Percentiles rank a stretch among this genome's conserved stretches.
Conservation (phyloP, 768 basidiomycete species). For the Ephemerocybe angulata region DNA sequence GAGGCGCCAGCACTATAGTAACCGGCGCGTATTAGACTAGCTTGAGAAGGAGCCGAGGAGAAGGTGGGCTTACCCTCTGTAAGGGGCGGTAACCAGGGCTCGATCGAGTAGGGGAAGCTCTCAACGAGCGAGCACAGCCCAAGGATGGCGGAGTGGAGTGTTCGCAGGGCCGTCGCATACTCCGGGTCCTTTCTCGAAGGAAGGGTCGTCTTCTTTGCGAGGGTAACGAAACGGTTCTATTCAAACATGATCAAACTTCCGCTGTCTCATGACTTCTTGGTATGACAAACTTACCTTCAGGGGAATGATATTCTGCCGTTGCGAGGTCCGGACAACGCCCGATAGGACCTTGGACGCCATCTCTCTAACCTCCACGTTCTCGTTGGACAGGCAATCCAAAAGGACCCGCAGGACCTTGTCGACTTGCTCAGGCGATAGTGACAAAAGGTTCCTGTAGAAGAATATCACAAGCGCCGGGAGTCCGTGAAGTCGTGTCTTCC, state of each 20-base stretch:
- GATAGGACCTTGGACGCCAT: conserved; percentile 86
- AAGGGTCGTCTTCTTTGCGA: conserved; percentile 57
- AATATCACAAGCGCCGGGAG: conserved; percentile 87
- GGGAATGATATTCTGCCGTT: conserved; percentile 78
- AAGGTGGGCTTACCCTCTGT: conserved; percentile 56
- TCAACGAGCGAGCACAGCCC: conserved; percentile 88
- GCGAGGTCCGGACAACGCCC: conserved; percentile 86
- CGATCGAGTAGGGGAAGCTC: conserved; percentile 93
- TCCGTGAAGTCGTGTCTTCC: conserved; percentile 85
- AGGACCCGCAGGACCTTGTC: conserved; percentile 78
- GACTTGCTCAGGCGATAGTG: conserved; percentile 64
- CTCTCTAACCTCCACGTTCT: conserved; percentile 90
- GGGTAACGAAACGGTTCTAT: conserved; percentile 76
- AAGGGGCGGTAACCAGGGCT: conserved; percentile 82
- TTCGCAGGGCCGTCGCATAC: conserved; percentile 70
- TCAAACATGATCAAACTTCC: neutral
- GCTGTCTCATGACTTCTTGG: neutral
- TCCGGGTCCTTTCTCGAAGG: conserved; percentile 65
- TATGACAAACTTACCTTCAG: conserved; percentile 54
- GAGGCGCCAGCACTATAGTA: conserved; percentile 61
- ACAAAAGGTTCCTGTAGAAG: conserved; percentile 85
- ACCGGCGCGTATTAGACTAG: neutral
- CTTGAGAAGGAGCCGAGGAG: conserved; percentile 2
- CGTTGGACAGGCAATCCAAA: conserved; percentile 79
- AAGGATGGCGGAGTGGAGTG: conserved; percentile 84